Evolutionary conservation across 2,329 filamentous ascomycete species (phyloP).

Genomic region (Cytospora mali): DNA sequence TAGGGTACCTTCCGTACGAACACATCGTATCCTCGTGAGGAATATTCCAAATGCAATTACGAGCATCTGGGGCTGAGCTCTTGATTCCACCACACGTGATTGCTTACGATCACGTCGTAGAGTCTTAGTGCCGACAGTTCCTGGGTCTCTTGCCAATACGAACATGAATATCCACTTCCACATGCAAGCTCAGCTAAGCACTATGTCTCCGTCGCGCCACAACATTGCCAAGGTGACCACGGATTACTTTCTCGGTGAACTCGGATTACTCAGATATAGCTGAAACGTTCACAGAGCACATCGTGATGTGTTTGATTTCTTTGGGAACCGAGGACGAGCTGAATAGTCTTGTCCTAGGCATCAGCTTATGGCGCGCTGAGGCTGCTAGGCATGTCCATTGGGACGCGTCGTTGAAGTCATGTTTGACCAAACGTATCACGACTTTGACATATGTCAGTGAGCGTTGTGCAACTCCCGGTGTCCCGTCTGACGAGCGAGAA

Average conservation of each 20-base stretch:
- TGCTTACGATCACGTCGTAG: background rate
- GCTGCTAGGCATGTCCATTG: background rate
- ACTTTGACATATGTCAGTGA: background rate
- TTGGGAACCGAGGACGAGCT: background rate
- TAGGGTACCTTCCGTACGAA: too few relatives aligned
- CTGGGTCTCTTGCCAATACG: background rate
- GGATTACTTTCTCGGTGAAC: background rate
- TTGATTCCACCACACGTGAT: background rate
- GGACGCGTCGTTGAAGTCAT: background rate
- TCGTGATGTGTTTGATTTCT: background rate
- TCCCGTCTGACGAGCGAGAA: background rate
- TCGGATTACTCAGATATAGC: background rate
- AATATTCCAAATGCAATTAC: background rate
- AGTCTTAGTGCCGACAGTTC: background rate
- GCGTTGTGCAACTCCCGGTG: background rate
- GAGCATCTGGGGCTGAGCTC: background rate
- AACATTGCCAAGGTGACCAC: too few relatives aligned
- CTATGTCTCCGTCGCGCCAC: background rate
- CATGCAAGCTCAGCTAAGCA: slow-evolving; percentile 11
- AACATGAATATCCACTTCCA: background rate
- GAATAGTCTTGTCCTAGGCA: background rate
- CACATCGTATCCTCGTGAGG: background rate
- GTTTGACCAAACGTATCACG: background rate
- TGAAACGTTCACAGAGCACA: background rate
- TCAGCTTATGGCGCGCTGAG: background rate